Evolutionary conservation across 768 basidiomycete genomes (phyloP).

Genomic region (Psilocybe tampanensis): DNA sequence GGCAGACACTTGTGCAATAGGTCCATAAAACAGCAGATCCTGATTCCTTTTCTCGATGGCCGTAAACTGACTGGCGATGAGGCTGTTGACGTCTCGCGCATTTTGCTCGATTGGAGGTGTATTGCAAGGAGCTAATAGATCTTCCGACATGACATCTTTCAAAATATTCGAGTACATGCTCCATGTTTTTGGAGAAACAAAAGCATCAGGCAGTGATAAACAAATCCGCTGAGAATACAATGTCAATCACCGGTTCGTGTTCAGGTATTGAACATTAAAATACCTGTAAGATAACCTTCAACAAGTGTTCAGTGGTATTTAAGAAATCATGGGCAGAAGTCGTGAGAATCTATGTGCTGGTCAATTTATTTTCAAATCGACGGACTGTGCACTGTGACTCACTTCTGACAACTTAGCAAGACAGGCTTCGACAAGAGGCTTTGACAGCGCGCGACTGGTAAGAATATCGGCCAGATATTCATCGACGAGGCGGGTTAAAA

Average conservation of each 20-base stretch:
- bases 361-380: not conserved
- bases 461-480: slow-evolving; percentile 79
- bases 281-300: slow-evolving; percentile 67
- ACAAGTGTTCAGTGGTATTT: slow-evolving; percentile 48
- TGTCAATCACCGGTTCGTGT: not conserved
- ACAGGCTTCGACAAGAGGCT: slow-evolving; percentile 74
- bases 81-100: slow-evolving; percentile 44
- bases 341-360: slow-evolving; percentile 47
- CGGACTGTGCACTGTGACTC: not conserved
- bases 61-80: slow-evolving; percentile 59
- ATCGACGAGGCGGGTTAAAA: slow-evolving; percentile 73
- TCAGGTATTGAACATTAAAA: slow-evolving; percentile 14
- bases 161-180: slow-evolving; percentile 49
- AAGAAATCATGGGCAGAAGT: slow-evolving; percentile 60
- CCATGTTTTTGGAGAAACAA: slow-evolving; percentile 76
- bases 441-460: slow-evolving; percentile 64
- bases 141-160: slow-evolving; percentile 47
- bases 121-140: slow-evolving; percentile 30
- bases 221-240: slow-evolving; percentile 57
- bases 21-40: slow-evolving; percentile 72
- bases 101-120: slow-evolving; percentile 41
- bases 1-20: slow-evolving; percentile 62
- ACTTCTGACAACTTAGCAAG: slow-evolving; percentile 71
- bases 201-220: slow-evolving; percentile 71
- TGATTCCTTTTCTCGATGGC: slow-evolving; percentile 81